Evolutionary conservation across 176 grass and related monocot genomes (phyloP).

Genomic region (Saccharum officinarum): DNA sequence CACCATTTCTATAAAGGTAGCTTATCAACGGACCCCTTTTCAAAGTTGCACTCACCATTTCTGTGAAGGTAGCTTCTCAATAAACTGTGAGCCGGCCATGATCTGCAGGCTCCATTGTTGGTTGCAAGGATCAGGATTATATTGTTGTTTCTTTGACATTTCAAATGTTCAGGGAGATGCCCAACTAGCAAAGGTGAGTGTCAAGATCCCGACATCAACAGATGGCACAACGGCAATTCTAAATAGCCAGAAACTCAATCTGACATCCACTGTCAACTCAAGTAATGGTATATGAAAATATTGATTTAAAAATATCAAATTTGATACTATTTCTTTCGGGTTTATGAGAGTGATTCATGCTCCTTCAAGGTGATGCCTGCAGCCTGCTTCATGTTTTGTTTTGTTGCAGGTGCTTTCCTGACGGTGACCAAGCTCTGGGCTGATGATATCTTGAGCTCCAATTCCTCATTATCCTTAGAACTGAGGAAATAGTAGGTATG

Average conservation of each 20-base stretch:
- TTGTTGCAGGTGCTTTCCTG: constrained; percentile 55
- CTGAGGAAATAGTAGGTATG: constrained; percentile 68
- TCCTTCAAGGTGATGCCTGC: background rate
- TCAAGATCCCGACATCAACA: constrained; percentile 70
- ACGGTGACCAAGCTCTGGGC: constrained; percentile 53
- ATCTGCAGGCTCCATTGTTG: background rate
- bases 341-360: no score
- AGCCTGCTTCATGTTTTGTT: background rate
- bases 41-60: no score
- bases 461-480: constrained; percentile 52
- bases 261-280: constrained; percentile 51
- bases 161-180: constrained; percentile 38
- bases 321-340: no score
- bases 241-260: constrained; percentile 49
- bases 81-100: background rate
- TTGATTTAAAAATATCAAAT: background rate
- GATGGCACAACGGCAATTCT: constrained; percentile 44
- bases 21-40: background rate
- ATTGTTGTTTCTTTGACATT: background rate
- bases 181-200: constrained; percentile 49
- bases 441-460: constrained; percentile 55
- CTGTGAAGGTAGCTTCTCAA: no score
- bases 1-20: constrained; percentile 31
- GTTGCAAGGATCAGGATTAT: background rate
- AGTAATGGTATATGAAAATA: background rate